A percentile compares a stretch with the other conserved stretches of the same genome.
These are phyloP conservation scores for Termitomyces sp. DNA, from an alignment of 768 basidiomycete genomes.

Conservation along the genomic window DNA sequence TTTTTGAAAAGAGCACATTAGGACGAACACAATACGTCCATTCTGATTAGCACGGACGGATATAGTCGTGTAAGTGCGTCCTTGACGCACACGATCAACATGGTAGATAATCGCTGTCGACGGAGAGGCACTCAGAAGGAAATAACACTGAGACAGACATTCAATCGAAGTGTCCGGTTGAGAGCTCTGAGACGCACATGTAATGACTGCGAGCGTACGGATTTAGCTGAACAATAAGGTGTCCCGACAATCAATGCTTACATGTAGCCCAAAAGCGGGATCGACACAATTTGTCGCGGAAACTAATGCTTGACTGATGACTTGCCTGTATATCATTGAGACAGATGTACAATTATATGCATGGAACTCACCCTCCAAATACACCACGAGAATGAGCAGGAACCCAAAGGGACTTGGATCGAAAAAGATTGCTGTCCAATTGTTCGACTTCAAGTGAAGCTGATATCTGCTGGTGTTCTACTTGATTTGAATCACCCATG, in stretches of 20 bases:
- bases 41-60: conserved; percentile 58
- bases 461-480: conserved; percentile 66
- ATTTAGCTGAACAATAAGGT: neutral
- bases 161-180: neutral
- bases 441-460: conserved; percentile 76
- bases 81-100: conserved; percentile 73
- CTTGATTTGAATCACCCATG: conserved; percentile 40
- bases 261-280: conserved; percentile 64
- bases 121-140: conserved; percentile 71
- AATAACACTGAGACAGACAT: conserved; percentile 60
- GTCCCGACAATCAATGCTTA: conserved; percentile 33
- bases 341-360: neutral
- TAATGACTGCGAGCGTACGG: conserved; percentile 43
- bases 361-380: conserved; percentile 60
- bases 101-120: conserved; percentile 73
- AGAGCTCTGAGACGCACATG: conserved; percentile 48
- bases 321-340: conserved; percentile 43
- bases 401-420: conserved; percentile 70
- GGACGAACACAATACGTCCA: conserved; percentile 46
- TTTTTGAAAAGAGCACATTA: conserved; percentile 80
- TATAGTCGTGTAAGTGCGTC: conserved; percentile 69
- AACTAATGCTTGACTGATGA: conserved; percentile 84
- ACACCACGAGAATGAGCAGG: conserved; percentile 66
- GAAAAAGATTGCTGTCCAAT: conserved; percentile 73
- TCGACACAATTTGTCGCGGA: conserved; percentile 76